Evolutionary conservation across 192 early-diverging fungal species (phyloP), one percentile per base, ranked within the genome.

Genomic region (Allomyces javanicus): DNA sequence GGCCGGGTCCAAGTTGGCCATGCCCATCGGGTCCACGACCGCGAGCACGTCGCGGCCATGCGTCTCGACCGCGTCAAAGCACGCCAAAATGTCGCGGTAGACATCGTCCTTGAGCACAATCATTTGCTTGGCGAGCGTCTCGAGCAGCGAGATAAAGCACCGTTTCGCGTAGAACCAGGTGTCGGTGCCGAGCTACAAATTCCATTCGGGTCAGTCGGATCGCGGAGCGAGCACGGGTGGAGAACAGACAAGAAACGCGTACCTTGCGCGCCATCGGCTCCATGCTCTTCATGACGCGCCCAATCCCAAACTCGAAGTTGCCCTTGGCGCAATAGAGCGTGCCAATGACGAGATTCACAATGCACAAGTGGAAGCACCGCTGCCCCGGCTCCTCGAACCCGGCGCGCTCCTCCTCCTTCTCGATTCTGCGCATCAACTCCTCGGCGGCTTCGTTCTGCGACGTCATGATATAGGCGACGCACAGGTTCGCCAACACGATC

Each of bases 141-240:
- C 83, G 64, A 77, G 83, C 1, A 84, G 74, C 6, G 79, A 80
- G 6, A 70, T 73, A 55, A 83, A 81, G 67, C 83, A 84, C 19
- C 83, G 67, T 67, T 84, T 84, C 14, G 83, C 83, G 65, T 84
- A 84, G 71, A 75, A 84, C 83, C 83, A 84, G 9, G 83, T 84
- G 62, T 84, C 83, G 12, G 83, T 84, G 25, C 83, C 83, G 19
- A 84, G 73, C 83, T 84, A 55, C 25, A 44, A 44, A 14, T 50
- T 50, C 10, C 19, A 50, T 50, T 19, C 26, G 4, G 26, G 4
- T 26, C 26, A 26, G 26, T 26, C 4, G 1, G 4, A 26, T 26
- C 26, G 26, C 26, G 26, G 26, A 1, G 26, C 45, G 22, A 26
- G 21, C n/a, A 23, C 23, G n/a, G 22, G 11, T 24, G 23, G 12